Evolutionary conservation across 768 basidiomycete genomes (phyloP).

Genomic region (Hemileccinum rubropunctum): DNA sequence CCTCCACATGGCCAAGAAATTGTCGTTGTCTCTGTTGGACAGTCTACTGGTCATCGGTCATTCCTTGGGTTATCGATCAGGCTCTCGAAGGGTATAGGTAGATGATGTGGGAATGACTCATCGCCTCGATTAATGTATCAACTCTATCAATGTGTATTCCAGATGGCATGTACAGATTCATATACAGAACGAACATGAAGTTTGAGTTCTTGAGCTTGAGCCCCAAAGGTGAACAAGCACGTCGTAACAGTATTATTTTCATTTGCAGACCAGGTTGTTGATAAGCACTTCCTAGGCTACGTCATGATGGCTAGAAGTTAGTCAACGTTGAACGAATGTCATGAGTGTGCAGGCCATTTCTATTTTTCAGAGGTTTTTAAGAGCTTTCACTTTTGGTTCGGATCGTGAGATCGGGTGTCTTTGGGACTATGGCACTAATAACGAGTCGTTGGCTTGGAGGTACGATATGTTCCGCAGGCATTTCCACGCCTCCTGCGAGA

Average conservation of each 20-base stretch:
- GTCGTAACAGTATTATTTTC: slow-evolving; percentile 5
- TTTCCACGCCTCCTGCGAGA: slow-evolving; percentile 62
- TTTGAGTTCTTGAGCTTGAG: background rate
- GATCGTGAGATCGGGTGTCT: background rate
- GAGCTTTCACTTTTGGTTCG: background rate
- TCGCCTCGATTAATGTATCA: background rate
- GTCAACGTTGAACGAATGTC: slow-evolving; percentile 18
- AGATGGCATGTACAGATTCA: background rate
- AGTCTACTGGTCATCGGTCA: too few relatives aligned
- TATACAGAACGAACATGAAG: slow-evolving; percentile 7
- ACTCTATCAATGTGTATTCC: slow-evolving; percentile 1
- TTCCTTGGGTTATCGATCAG: slow-evolving; percentile 29
- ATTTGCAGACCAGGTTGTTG: background rate
- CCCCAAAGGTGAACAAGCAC: background rate
- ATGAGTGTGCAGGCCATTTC: background rate
- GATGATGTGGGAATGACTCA: background rate
- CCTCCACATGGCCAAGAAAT: slow-evolving; percentile 29
- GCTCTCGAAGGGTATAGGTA: slow-evolving; percentile 11
- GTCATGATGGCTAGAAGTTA: slow-evolving; percentile 1
- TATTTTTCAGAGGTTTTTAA: background rate
- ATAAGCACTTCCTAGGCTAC: background rate
- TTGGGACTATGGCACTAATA: slow-evolving; percentile 19
- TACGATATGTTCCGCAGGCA: slow-evolving; percentile 39
- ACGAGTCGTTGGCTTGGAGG: slow-evolving; percentile 45
- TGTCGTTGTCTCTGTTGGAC: slow-evolving; percentile 27